Percentiles rank a stretch among this genome's conserved stretches.
Conservation (phyloP, 352 stramenopile genomes). For the Phytophthora constricta region DNA sequence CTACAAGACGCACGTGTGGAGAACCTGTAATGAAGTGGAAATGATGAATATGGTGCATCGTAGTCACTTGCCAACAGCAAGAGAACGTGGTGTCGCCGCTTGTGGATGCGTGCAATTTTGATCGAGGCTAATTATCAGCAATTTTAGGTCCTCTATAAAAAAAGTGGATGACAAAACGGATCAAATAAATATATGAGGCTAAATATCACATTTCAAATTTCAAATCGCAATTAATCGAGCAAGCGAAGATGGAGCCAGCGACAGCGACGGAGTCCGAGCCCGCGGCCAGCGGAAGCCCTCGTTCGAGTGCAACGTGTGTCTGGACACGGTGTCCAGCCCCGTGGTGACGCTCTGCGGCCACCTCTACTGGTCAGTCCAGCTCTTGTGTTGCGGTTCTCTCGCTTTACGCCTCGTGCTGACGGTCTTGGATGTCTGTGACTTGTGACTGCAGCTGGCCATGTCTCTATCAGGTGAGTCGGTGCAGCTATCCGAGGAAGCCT, state of each 20-base stretch:
- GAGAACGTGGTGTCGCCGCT: too few relatives aligned
- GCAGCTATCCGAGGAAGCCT: background rate
- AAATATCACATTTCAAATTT: conserved; percentile 10
- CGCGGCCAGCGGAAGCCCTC: conserved; percentile 30
- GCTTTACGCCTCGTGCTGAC: conserved; percentile 10
- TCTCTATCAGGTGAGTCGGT: conserved; percentile 71
- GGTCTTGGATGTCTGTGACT: conserved; percentile 16
- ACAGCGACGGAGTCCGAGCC: conserved; percentile 13
- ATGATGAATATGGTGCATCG: too few relatives aligned
- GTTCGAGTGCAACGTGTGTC: conserved; percentile 93
- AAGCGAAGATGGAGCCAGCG: conserved; percentile 17
- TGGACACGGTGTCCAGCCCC: conserved; percentile 85
- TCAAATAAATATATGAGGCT: conserved; percentile 6
- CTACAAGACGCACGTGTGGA: too few relatives aligned
- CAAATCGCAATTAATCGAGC: background rate
- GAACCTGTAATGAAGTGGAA: too few relatives aligned
- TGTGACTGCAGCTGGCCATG: conserved; percentile 73
- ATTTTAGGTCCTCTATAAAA: conserved; percentile 6
- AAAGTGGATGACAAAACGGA: too few relatives aligned
- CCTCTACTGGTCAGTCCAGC: conserved; percentile 81
- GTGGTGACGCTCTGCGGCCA: conserved; percentile 92
- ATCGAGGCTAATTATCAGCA: conserved; percentile 11
- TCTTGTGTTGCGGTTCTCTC: conserved; percentile 7
- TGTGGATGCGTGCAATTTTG: background rate
- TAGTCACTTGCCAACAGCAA: too few relatives aligned